Evolutionary conservation across 1,284 basidiomycete species (phyloP).

Genomic region (Coniophora puteana): DNA sequence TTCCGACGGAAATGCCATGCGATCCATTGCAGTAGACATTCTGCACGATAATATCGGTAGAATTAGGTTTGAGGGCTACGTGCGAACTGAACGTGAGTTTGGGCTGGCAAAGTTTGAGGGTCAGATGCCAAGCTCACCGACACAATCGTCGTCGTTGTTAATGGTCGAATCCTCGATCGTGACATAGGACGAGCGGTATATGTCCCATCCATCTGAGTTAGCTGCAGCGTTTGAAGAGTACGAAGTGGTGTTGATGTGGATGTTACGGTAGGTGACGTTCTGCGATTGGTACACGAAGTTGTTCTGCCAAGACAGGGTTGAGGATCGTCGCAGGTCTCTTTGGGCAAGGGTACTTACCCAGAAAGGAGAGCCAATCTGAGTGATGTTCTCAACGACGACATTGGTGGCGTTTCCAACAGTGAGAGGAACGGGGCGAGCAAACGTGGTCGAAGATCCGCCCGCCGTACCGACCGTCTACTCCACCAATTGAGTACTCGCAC

Average conservation of each 20-base stretch:
- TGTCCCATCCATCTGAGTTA: constrained; percentile 45
- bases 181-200: constrained; percentile 38
- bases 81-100: constrained; percentile 27
- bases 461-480: constrained; percentile 18
- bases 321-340: too few species aligned
- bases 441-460: constrained; percentile 26
- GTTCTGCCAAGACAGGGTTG: constrained; percentile 14
- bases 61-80: constrained; percentile 34
- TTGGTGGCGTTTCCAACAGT: constrained; percentile 43
- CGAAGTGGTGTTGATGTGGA: constrained; percentile 23
- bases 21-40: constrained; percentile 42
- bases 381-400: constrained; percentile 38
- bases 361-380: constrained; percentile 31
- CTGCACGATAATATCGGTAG: constrained; percentile 38
- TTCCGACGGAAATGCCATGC: constrained; percentile 17
- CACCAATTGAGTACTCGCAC: constrained; percentile 21
- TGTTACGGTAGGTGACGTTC: constrained; percentile 22
- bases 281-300: constrained; percentile 26
- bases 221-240: constrained; percentile 19
- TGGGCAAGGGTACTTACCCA: constrained; percentile 15
- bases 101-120: constrained; percentile 17
- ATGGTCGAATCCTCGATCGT: constrained; percentile 35
- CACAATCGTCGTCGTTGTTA: constrained; percentile 44
- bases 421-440: constrained; percentile 44
- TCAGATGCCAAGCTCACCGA: constrained; percentile 24